Conservation (phyloP, 352 stramenopile genomes). For the Discostella stelligera region DNA sequence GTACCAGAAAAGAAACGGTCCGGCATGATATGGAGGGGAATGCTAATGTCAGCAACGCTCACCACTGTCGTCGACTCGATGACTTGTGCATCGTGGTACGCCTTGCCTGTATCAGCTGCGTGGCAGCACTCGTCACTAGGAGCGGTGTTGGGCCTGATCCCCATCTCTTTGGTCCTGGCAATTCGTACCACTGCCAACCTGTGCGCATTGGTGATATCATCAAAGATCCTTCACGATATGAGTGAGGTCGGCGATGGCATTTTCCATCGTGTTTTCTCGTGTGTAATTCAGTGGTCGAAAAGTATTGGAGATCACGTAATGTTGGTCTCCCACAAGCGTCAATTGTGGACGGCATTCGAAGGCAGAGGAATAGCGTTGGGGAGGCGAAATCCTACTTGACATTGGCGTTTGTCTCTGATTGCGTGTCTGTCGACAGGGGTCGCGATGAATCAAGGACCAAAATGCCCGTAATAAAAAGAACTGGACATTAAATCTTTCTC, state of each 20-base stretch:
- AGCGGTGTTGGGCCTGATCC: slow-evolving; percentile 14
- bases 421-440: not conserved
- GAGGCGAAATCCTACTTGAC: slow-evolving; percentile 1
- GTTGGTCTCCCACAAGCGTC: slow-evolving; percentile 20
- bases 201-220: slow-evolving; percentile 34
- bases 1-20: slow-evolving; percentile 26
- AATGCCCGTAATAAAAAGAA: no score
- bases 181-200: slow-evolving; percentile 25
- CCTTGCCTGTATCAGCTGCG: slow-evolving; percentile 20
- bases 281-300: slow-evolving; percentile 26
- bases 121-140: slow-evolving; percentile 3
- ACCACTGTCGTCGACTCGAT: slow-evolving; percentile 55
- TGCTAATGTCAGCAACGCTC: slow-evolving; percentile 38
- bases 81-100: slow-evolving; percentile 53
- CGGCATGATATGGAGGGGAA: slow-evolving; percentile 50
- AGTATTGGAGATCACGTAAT: slow-evolving; percentile 32
- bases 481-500: no score
- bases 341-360: slow-evolving; percentile 55
- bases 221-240: slow-evolving; percentile 48
- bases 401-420: not conserved
- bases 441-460: not conserved
- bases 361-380: slow-evolving; percentile 42
- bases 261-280: slow-evolving; percentile 34
- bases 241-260: slow-evolving; percentile 42
- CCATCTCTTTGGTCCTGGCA: slow-evolving; percentile 30